Percentiles rank a stretch among this genome's conserved stretches.
phyloP scores from a whole-genome alignment of 2,329 filamentous ascomycete species.

The Ophiostoma angusticollis region DNA sequence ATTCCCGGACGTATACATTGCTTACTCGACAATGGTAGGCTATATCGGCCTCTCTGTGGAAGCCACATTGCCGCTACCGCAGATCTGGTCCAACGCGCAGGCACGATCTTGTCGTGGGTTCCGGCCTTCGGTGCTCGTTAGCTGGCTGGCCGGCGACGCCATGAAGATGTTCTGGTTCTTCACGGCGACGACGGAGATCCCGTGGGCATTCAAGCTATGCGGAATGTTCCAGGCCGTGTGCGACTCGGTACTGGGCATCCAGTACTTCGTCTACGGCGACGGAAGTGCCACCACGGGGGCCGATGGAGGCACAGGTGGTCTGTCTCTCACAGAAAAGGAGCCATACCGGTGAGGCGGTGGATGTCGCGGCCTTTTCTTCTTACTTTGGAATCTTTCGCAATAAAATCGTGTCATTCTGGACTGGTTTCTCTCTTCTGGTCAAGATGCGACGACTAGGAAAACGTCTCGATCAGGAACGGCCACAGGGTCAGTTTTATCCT shows the following conservation, averaged over 20 bases:
- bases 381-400: no score
- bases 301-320: background rate
- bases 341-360: no score
- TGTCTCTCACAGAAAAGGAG: background rate
- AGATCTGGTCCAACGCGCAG: slow-evolving; percentile 59
- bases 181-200: slow-evolving; percentile 55
- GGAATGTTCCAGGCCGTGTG: slow-evolving; percentile 70
- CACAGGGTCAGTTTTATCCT: no score
- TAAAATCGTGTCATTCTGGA: no score
- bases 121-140: slow-evolving; percentile 59
- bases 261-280: slow-evolving; percentile 59
- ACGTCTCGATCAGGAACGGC: no score
- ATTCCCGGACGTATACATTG: slow-evolving; percentile 41
- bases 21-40: slow-evolving; percentile 57
- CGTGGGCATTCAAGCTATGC: slow-evolving; percentile 69
- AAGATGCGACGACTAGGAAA: no score
- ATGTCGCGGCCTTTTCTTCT: no score
- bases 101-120: slow-evolving; percentile 65
- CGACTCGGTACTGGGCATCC: slow-evolving; percentile 60
- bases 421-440: no score
- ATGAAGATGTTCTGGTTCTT: slow-evolving; percentile 90
- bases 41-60: slow-evolving; percentile 67
- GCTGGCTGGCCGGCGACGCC: slow-evolving; percentile 66
- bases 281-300: slow-evolving; percentile 26
- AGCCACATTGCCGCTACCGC: slow-evolving; percentile 68